These are phyloP conservation scores for Kokia cookei DNA, from an alignment of 441 rosid species.

Conservation along the genomic window DNA sequence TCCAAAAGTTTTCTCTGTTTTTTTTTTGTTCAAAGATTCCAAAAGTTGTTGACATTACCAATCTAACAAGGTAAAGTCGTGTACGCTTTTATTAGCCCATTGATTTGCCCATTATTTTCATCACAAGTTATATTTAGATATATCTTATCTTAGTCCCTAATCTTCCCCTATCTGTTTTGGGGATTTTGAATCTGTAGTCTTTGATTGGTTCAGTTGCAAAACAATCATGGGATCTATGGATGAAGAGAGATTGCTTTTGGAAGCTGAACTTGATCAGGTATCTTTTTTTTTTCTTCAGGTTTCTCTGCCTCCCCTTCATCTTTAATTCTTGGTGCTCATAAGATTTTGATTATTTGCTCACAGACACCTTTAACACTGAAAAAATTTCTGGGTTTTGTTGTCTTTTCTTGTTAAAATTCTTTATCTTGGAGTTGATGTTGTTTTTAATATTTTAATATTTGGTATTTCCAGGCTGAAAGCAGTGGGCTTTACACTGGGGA, in stretches of 20 bases:
- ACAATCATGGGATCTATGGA: constrained; percentile 24
- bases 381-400: not conserved
- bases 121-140: not conserved
- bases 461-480: constrained; percentile 18
- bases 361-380: not conserved
- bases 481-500: constrained; percentile 46
- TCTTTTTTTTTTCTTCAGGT: not conserved
- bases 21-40: not conserved
- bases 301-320: not conserved
- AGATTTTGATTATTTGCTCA: not conserved
- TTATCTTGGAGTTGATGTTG: not conserved
- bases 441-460: not conserved
- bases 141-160: not conserved
- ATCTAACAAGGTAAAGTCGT: not conserved
- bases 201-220: not conserved
- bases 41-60: not conserved
- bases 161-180: not conserved
- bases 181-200: not conserved
- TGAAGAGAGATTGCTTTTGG: constrained; percentile 28
- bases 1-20: no score
- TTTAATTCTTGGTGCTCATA: not conserved
- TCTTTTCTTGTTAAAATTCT: not conserved
- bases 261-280: constrained; percentile 22
- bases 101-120: not conserved
- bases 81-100: not conserved